phyloP scores from a whole-genome alignment of 352 stramenopile species.

The Globisporangium paddicum region DNA sequence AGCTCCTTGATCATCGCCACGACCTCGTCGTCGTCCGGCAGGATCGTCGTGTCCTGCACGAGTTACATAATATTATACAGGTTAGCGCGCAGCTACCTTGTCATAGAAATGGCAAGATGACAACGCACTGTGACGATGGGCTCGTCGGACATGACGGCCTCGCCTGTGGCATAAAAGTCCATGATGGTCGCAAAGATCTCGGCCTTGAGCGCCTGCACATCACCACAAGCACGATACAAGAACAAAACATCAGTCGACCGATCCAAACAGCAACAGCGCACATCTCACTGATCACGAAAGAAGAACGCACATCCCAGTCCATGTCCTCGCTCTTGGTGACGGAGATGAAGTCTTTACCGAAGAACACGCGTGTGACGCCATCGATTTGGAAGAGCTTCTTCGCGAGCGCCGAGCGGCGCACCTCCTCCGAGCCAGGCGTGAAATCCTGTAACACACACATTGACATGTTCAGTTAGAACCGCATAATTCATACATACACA shows the following conservation, averaged over 20 bases:
- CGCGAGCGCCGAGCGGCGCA: slow-evolving; percentile 91
- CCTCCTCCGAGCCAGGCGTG: slow-evolving; percentile 74
- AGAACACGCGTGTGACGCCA: slow-evolving; percentile 95
- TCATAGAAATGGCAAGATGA: neutral
- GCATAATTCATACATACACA: neutral
- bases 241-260: neutral
- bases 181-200: slow-evolving; percentile 97
- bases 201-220: slow-evolving; percentile 64
- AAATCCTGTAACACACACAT: slow-evolving; percentile 56
- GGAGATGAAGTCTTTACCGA: slow-evolving; percentile 98
- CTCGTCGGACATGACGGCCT: slow-evolving; percentile 90
- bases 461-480: neutral
- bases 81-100: neutral
- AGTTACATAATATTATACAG: neutral
- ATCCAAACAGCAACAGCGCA: too few species aligned
- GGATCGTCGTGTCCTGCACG: slow-evolving; percentile 88
- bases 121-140: slow-evolving; percentile 62
- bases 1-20: slow-evolving; percentile 99
- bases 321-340: slow-evolving; percentile 95
- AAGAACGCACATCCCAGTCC: slow-evolving; percentile 87
- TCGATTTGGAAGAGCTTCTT: slow-evolving; percentile 97
- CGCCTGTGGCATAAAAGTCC: slow-evolving; percentile 93
- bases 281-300: too few species aligned
- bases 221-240: neutral
- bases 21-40: slow-evolving; percentile 97